phyloP scores from a whole-genome alignment of 768 basidiomycete species.

The Phanerochaete sordida region DNA sequence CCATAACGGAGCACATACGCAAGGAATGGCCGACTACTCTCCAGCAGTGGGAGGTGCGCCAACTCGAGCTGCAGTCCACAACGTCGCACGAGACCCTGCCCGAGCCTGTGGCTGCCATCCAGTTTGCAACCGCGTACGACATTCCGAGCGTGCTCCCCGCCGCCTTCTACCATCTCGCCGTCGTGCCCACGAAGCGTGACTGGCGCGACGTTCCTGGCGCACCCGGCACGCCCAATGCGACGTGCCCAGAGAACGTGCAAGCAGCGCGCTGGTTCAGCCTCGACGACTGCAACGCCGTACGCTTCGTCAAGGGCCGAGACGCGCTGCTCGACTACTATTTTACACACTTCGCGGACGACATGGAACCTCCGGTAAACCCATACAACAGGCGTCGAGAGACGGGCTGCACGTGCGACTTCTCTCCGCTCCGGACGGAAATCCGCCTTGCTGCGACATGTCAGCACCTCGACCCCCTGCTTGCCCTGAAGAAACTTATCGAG shows the following conservation, averaged over 20 bases:
- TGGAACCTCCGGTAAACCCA: not conserved
- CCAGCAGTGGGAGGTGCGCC: not conserved
- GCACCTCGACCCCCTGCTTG: not conserved
- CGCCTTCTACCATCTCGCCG: conserved; percentile 13
- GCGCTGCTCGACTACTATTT: not conserved
- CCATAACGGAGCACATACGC: not conserved
- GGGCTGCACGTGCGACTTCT: not conserved
- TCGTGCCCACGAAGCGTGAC: not conserved
- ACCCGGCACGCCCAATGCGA: not conserved
- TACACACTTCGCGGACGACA: not conserved
- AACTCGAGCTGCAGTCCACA: not conserved
- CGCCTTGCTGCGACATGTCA: not conserved
- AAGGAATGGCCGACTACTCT: conserved; percentile 3
- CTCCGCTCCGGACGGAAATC: not conserved
- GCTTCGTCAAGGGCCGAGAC: conserved; percentile 1
- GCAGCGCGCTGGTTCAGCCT: not conserved
- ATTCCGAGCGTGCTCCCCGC: conserved; percentile 14
- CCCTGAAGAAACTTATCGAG: not conserved
- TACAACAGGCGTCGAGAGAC: not conserved
- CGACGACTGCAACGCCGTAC: not conserved
- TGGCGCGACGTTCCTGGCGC: not conserved
- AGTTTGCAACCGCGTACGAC: conserved; percentile 9
- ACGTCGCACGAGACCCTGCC: not conserved
- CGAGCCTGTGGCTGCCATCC: conserved; percentile 8
- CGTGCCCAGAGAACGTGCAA: not conserved